Conservation (phyloP, 306 rosid genomes). For the Cucurbita ficifolia region DNA sequence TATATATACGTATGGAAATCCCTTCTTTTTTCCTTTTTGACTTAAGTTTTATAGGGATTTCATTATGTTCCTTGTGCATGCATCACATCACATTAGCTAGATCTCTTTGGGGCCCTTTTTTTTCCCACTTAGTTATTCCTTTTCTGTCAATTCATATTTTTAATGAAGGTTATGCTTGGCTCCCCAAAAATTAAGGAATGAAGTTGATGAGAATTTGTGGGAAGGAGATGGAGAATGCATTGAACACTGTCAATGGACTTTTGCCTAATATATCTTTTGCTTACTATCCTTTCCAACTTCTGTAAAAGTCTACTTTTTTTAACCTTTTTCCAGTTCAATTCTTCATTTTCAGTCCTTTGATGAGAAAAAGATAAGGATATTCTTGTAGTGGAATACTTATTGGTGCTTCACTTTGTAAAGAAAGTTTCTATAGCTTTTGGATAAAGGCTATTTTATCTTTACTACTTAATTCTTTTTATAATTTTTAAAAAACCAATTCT, state of each 20-base stretch:
- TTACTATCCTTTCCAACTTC: neutral
- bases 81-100: constrained; percentile 28
- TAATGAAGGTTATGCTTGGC: neutral
- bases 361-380: neutral
- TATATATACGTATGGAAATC: neutral
- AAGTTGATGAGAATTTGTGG: constrained; percentile 9
- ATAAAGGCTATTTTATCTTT: neutral
- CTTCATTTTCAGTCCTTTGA: neutral
- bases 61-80: constrained; percentile 21
- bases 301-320: neutral
- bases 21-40: constrained; percentile 9
- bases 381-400: neutral
- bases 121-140: constrained; percentile 18
- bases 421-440: neutral
- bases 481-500: neutral
- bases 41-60: constrained; percentile 16
- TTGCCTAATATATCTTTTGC: neutral
- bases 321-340: neutral
- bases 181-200: constrained; percentile 11
- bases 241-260: constrained; percentile 9
- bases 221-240: constrained; percentile 7
- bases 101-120: constrained; percentile 10
- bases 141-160: constrained; percentile 5
- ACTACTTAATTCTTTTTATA: neutral
- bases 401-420: constrained; percentile 12